phyloP scores from a whole-genome alignment of 139 green algal genomes.

The Chlorella sp. region DNA sequence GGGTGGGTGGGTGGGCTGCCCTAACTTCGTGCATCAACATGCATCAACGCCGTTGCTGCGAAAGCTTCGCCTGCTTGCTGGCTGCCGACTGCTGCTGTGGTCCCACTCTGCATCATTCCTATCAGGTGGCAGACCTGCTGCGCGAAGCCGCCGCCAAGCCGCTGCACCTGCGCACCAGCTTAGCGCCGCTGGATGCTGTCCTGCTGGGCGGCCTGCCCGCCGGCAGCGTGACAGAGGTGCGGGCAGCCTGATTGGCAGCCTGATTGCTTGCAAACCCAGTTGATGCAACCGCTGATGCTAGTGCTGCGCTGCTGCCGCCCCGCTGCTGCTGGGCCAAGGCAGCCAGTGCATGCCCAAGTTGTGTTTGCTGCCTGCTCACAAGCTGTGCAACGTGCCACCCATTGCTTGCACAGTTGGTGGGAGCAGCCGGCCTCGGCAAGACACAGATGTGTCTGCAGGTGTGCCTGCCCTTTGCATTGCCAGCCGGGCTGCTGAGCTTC shows the following conservation, averaged over 20 bases:
- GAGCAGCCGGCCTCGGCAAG: slow-evolving; percentile 71
- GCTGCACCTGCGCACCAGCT: slow-evolving; percentile 23
- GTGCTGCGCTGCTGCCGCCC: not conserved
- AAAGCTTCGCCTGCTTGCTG: too few relatives aligned
- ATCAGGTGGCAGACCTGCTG: slow-evolving; percentile 31
- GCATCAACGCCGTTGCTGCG: too few relatives aligned
- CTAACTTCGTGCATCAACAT: too few relatives aligned
- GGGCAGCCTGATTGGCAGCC: not conserved
- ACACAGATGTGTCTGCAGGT: slow-evolving; percentile 58
- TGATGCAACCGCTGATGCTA: too few relatives aligned
- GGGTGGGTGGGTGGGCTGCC: too few relatives aligned
- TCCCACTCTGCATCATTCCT: not conserved
- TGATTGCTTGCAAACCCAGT: not conserved
- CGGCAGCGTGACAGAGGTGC: slow-evolving; percentile 62
- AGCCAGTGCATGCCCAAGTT: too few relatives aligned
- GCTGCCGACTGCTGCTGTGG: not conserved
- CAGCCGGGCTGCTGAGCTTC: not conserved
- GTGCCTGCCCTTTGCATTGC: not conserved
- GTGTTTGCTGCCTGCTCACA: too few relatives aligned
- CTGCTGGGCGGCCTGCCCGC: slow-evolving; percentile 56
- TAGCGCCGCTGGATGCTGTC: slow-evolving; percentile 52
- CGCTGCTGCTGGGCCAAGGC: not conserved
- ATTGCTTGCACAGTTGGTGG: slow-evolving; percentile 54
- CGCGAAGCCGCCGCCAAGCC: not conserved
- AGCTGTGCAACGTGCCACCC: too few relatives aligned